Conservation (phyloP, 2,329 filamentous ascomycete species). For the Sporothrix brunneoviolacea region DNA sequence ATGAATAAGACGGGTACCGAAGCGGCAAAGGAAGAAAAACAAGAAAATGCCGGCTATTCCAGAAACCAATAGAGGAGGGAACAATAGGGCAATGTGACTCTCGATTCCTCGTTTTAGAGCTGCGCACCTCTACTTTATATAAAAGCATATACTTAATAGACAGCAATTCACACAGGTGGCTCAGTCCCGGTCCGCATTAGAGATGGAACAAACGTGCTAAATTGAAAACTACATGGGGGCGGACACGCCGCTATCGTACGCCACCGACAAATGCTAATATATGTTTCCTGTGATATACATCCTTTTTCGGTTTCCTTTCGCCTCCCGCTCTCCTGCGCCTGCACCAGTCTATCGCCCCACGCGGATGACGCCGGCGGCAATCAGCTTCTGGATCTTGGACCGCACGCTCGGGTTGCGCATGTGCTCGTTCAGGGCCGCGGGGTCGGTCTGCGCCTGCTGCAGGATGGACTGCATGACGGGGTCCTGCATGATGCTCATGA, state of each 20-base stretch:
- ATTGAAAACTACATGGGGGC: background rate
- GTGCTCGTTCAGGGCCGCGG: conserved; percentile 88
- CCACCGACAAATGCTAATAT: background rate
- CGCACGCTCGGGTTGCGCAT: conserved; percentile 87
- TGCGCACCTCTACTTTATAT: background rate
- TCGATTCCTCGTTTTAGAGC: too few relatives aligned
- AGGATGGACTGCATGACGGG: conserved; percentile 97
- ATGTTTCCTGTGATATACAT: background rate
- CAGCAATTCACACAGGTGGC: too few relatives aligned
- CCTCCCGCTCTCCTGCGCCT: too few relatives aligned
- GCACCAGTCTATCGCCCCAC: conserved; percentile 34
- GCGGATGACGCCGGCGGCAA: conserved; percentile 86
- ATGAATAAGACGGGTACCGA: too few relatives aligned
- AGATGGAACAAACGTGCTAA: background rate
- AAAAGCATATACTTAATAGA: background rate
- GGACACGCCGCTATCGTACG: background rate
- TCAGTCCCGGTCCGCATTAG: too few relatives aligned
- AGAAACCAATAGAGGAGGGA: too few relatives aligned
- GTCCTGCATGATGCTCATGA: conserved; percentile 86
- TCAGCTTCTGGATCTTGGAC: conserved; percentile 88
- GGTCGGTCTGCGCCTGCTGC: conserved; percentile 91
- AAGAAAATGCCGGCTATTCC: too few relatives aligned
- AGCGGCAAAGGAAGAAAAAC: too few relatives aligned
- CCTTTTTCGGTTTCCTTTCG: background rate
- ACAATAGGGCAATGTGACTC: too few relatives aligned